Conservation (phyloP, 768 basidiomycete species). For the Tulasnella sp. region DNA sequence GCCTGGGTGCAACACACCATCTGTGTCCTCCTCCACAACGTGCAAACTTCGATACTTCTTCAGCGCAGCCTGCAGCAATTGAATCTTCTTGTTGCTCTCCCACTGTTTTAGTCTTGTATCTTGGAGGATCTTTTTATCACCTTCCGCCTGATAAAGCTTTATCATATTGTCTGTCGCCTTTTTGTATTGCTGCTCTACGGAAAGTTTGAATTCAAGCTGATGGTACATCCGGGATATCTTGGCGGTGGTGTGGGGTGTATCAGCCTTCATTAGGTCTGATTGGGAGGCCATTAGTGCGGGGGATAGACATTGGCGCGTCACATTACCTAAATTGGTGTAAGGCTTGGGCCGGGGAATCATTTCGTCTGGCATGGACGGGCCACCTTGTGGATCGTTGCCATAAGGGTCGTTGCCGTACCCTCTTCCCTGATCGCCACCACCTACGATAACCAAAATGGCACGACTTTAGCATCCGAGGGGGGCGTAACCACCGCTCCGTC, state of each 20-base stretch:
- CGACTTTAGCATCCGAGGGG: not conserved
- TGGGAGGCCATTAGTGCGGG: not conserved
- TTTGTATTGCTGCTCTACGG: slow-evolving; percentile 97
- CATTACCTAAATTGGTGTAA: slow-evolving; percentile 52
- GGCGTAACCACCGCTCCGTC: not conserved
- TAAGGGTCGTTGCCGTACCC: not conserved
- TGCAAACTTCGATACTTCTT: slow-evolving; percentile 95
- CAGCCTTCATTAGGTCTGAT: slow-evolving; percentile 89
- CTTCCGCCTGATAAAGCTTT: slow-evolving; percentile 88
- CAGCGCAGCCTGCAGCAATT: slow-evolving; percentile 78
- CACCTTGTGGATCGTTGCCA: not conserved
- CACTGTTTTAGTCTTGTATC: slow-evolving; percentile 90
- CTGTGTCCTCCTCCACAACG: slow-evolving; percentile 73
- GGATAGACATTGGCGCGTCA: not conserved
- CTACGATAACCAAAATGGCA: no score
- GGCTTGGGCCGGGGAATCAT: slow-evolving; percentile 44
- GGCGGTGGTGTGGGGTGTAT: slow-evolving; percentile 88
- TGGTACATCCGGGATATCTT: slow-evolving; percentile 98
- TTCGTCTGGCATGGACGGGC: slow-evolving; percentile 14
- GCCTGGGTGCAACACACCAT: slow-evolving; percentile 39
- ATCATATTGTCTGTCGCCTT: slow-evolving; percentile 99
- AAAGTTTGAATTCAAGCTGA: slow-evolving; percentile 97
- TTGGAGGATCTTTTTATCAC: slow-evolving; percentile 87
- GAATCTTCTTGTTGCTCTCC: slow-evolving; percentile 95
- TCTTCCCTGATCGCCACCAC: no score